Percentiles rank a stretch among this genome's conserved stretches.
Evolutionary conservation across 1,284 basidiomycete genomes (phyloP).

Genomic region (Athelia sp.): DNA sequence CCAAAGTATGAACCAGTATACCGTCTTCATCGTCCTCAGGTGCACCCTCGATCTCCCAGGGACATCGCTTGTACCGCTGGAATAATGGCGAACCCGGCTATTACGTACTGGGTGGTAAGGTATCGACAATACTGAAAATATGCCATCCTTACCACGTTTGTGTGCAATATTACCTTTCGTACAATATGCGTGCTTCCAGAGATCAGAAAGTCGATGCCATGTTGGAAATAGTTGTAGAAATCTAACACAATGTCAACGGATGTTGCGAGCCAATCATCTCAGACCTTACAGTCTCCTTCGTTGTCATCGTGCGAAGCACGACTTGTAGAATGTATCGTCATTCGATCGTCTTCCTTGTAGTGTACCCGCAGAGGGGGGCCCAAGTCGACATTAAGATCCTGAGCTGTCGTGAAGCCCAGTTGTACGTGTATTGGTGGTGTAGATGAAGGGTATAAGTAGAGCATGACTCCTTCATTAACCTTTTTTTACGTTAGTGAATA

Average conservation of each 20-base stretch:
- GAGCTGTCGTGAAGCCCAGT: constrained; percentile 79
- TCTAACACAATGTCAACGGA: constrained; percentile 35
- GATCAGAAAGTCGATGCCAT: constrained; percentile 81
- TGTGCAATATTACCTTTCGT: constrained; percentile 81
- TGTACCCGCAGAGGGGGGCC: constrained; percentile 75
- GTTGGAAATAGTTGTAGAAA: constrained; percentile 91
- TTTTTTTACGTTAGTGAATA: constrained; percentile 20
- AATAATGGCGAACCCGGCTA: constrained; percentile 85
- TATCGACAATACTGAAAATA: no score
- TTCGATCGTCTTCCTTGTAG: constrained; percentile 85
- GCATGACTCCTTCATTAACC: constrained; percentile 69
- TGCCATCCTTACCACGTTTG: no score
- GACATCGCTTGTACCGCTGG: constrained; percentile 84
- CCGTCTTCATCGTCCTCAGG: constrained; percentile 78
- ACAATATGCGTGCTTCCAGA: constrained; percentile 67
- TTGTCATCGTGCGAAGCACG: constrained; percentile 34
- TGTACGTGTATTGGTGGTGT: constrained; percentile 52
- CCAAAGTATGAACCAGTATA: constrained; percentile 20
- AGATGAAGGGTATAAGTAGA: constrained; percentile 60
- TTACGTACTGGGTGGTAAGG: no score
- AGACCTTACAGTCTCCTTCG: constrained; percentile 39
- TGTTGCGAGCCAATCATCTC: neutral
- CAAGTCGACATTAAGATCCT: constrained; percentile 75
- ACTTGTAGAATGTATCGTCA: constrained; percentile 68
- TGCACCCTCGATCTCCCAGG: constrained; percentile 75